Conservation (phyloP, 2,329 filamentous ascomycete species). For the Pyrenophora graminea region DNA sequence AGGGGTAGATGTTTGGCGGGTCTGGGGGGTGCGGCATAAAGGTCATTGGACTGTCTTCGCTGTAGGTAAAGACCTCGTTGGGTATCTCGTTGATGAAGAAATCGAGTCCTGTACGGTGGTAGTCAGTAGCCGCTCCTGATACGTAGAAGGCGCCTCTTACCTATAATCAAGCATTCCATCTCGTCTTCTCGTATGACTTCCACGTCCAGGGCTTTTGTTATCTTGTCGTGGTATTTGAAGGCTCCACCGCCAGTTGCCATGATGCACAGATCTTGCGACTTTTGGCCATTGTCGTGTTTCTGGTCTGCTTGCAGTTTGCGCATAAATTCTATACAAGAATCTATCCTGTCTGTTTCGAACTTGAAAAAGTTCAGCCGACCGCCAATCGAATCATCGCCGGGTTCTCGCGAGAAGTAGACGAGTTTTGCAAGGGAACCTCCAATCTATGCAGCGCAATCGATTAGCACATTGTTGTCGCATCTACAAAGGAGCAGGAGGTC, state of each 20-base stretch:
- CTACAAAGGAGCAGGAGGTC: background rate
- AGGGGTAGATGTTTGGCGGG: conserved; percentile 74
- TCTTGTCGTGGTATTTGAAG: conserved; percentile 94
- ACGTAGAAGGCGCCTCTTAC: conserved; percentile 51
- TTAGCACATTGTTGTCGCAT: conserved; percentile 21
- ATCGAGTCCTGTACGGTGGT: conserved; percentile 71
- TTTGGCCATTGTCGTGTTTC: conserved; percentile 72
- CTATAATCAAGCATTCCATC: conserved; percentile 97
- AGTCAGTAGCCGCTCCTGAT: background rate
- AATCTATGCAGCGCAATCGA: conserved; percentile 63
- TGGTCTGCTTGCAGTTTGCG: conserved; percentile 82
- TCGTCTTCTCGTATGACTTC: conserved; percentile 93
- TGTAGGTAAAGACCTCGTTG: conserved; percentile 95
- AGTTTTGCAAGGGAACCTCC: conserved; percentile 94
- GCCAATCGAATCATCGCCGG: conserved; percentile 75
- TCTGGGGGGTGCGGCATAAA: conserved; percentile 78
- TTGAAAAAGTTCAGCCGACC: conserved; percentile 92
- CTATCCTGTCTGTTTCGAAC: conserved; percentile 94
- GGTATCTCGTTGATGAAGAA: conserved; percentile 99
- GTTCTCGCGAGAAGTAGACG: conserved; percentile 94
- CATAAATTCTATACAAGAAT: conserved; percentile 92
- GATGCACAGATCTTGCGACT: conserved; percentile 75
- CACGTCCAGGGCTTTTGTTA: conserved; percentile 79
- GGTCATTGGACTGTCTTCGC: conserved; percentile 79
- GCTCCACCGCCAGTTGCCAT: conserved; percentile 96